A percentile compares a stretch with the other conserved stretches of the same genome.
phyloP scores from a whole-genome alignment of 1,284 basidiomycete species.

The Apiotrichum veenhuisii region DNA sequence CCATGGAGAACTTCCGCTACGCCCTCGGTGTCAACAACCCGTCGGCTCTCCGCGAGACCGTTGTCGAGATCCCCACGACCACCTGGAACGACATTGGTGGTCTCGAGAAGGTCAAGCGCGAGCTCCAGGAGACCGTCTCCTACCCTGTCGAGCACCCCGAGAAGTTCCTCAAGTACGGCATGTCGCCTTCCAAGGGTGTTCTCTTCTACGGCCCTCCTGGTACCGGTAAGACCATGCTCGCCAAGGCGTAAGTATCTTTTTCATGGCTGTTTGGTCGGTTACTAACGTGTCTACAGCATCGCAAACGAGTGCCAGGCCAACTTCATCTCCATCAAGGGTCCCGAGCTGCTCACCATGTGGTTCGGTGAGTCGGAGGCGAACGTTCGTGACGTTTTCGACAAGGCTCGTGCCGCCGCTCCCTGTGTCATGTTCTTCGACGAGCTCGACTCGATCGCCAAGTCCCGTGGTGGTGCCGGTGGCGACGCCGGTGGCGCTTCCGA shows the following conservation, averaged over 20 bases:
- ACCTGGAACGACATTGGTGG: conserved; percentile 99
- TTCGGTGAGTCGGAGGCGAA: conserved; percentile 99
- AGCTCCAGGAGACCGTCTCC: conserved; percentile 98
- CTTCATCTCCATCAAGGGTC: conserved; percentile 63
- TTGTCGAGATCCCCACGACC: conserved; percentile 91
- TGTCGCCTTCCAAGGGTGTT: conserved; percentile 98
- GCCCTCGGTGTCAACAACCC: conserved; percentile 91
- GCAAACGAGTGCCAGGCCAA: conserved; percentile 99
- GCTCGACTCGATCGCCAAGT: conserved; percentile 96
- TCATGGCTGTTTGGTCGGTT: background rate
- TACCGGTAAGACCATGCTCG: conserved; percentile 91
- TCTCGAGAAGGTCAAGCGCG: conserved; percentile 98
- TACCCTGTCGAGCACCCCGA: conserved; percentile 99
- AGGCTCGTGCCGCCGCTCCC: conserved; percentile 95
- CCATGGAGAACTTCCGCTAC: conserved; percentile 98
- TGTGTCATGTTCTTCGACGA: conserved; percentile 99
- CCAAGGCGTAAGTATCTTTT: conserved; percentile 60
- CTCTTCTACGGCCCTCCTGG: conserved; percentile 90
- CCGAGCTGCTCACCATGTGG: conserved; percentile 98
- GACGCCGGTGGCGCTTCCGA: conserved; percentile 95
- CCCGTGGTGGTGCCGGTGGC: conserved; percentile 70
- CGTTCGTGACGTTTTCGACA: conserved; percentile 99
- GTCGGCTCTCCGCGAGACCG: conserved; percentile 93
- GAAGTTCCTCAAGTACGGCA: conserved; percentile 99
- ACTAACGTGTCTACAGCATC: conserved; percentile 56